These are phyloP conservation scores for Glutinoglossum americanum DNA, from an alignment of 495 filamentous ascomycete species.

Conservation along the genomic window DNA sequence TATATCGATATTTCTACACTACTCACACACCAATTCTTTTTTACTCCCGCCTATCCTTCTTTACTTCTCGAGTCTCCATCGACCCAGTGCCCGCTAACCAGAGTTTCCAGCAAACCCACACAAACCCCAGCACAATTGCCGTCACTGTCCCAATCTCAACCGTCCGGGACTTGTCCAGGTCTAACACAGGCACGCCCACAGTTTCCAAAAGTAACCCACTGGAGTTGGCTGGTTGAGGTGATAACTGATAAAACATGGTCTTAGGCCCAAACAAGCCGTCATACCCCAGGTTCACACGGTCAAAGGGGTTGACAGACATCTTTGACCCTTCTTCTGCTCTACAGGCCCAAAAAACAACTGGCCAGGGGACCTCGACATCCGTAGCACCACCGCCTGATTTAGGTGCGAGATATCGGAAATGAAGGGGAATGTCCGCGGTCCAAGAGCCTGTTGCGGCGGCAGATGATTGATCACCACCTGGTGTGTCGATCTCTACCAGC, in stretches of 20 bases:
- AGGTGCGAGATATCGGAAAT: conserved; percentile 63
- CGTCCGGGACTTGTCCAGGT: conserved; percentile 30
- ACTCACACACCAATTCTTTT: not conserved
- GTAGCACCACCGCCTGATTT: conserved; percentile 26
- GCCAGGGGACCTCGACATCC: conserved; percentile 39
- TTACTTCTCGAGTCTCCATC: not conserved
- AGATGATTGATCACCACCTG: conserved; percentile 7
- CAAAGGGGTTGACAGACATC: conserved; percentile 69
- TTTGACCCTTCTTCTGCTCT: conserved; percentile 46
- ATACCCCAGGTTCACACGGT: conserved; percentile 63
- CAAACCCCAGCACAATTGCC: conserved; percentile 47
- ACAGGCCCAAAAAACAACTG: conserved; percentile 85
- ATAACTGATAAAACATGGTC: conserved; percentile 74
- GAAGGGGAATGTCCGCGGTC: conserved; percentile 64
- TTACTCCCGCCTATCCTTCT: not conserved
- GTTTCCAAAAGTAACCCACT: conserved; percentile 16
- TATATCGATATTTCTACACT: not conserved
- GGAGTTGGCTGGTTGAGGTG: conserved; percentile 33
- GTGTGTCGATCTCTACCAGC: conserved; percentile 51
- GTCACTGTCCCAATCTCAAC: conserved; percentile 52
- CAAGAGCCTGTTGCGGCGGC: conserved; percentile 21
- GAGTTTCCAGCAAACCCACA: conserved; percentile 54
- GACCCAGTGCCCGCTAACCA: not conserved
- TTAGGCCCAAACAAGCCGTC: conserved; percentile 60
- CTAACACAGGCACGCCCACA: conserved; percentile 57